Evolutionary conservation across 2,329 filamentous ascomycete genomes (phyloP).

Genomic region (Calonectria naviculata): DNA sequence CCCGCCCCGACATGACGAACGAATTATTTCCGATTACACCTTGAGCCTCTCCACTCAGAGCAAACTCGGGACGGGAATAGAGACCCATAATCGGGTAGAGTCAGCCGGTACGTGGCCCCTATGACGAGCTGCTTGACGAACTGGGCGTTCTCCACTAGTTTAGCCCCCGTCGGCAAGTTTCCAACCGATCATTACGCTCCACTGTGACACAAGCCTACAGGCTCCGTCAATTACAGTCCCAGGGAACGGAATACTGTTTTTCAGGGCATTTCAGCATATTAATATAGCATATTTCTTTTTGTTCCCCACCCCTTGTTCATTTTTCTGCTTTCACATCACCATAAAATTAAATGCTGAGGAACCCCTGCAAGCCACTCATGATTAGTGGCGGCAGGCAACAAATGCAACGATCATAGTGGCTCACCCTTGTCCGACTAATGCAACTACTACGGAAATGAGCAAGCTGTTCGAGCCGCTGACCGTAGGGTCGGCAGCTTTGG

Average conservation of each 20-base stretch:
- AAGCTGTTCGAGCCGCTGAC: not conserved
- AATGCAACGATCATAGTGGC: not conserved
- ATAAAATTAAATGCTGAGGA: no score
- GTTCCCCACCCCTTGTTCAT: not conserved
- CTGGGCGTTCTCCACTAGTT: slow-evolving; percentile 5
- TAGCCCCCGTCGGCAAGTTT: slow-evolving; percentile 9
- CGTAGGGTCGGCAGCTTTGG: not conserved
- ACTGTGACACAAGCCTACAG: not conserved
- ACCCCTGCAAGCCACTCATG: not conserved
- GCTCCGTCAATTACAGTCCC: slow-evolving; percentile 1
- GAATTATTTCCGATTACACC: not conserved
- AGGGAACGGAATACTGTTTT: no score
- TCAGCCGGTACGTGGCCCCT: not conserved
- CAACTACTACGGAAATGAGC: not conserved
- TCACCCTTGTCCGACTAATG: not conserved
- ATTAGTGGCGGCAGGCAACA: not conserved
- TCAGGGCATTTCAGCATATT: not conserved
- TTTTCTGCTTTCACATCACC: not conserved
- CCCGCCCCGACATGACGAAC: not conserved
- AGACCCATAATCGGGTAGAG: slow-evolving; percentile 2
- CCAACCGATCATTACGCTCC: slow-evolving; percentile 1
- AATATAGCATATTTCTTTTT: not conserved
- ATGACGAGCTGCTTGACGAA: not conserved
- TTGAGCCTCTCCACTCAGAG: not conserved
- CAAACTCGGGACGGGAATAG: not conserved